Percentiles rank a stretch among this genome's conserved stretches.
Conservation (phyloP, 805 yeast species). For the Kuraishia piskuri region DNA sequence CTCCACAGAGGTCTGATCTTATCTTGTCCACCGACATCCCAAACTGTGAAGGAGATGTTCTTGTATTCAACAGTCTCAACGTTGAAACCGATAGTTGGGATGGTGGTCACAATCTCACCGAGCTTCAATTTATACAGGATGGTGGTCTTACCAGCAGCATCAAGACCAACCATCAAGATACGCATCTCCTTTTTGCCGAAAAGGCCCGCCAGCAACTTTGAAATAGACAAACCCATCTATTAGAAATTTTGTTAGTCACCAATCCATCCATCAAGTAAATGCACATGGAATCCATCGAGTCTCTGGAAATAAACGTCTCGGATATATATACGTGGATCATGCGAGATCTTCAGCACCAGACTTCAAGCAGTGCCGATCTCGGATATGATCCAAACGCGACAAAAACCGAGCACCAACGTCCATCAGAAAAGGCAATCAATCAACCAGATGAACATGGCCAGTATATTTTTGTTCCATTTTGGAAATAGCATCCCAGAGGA, state of each 20-base stretch:
- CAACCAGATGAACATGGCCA: too few relatives aligned
- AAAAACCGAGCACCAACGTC: neutral
- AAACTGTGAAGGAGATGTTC: conserved; percentile 92
- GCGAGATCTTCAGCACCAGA: conserved; percentile 4
- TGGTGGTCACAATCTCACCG: conserved; percentile 93
- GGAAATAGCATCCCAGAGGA: neutral
- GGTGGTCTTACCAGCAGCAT: conserved; percentile 98
- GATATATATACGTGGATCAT: too few relatives aligned
- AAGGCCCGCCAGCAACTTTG: conserved; percentile 89
- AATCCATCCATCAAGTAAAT: conserved; percentile 2
- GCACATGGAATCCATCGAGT: neutral
- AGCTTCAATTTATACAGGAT: conserved; percentile 89
- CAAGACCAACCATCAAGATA: conserved; percentile 96
- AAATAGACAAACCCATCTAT: conserved; percentile 89
- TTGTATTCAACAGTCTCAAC: conserved; percentile 97
- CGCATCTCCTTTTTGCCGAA: conserved; percentile 98
- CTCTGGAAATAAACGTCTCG: neutral
- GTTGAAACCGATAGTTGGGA: conserved; percentile 95
- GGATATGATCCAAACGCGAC: conserved; percentile 1
- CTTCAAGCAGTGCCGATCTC: conserved; percentile 7
- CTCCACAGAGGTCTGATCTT: conserved; percentile 98
- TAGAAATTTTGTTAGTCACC: neutral
- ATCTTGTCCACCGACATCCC: conserved; percentile 99
- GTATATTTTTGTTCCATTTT: too few relatives aligned
- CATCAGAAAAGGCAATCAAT: neutral